A percentile compares a stretch with the other conserved stretches of the same genome.
phyloP scores from a whole-genome alignment of 2,329 filamentous ascomycete genomes.

The Verticillium zaregamsianum region DNA sequence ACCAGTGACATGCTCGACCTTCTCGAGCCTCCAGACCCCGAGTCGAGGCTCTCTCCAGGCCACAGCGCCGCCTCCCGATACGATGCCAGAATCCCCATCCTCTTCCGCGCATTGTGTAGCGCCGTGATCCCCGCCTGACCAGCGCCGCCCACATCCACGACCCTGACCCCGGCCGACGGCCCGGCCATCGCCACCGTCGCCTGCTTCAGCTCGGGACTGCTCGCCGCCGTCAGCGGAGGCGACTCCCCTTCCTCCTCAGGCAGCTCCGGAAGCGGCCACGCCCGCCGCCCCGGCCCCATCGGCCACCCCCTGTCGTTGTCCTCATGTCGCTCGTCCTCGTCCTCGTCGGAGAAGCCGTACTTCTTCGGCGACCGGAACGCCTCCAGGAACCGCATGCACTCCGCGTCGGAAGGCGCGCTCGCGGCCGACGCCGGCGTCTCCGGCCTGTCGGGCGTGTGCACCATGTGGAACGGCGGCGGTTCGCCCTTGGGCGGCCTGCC shows the following conservation, averaged over 20 bases:
- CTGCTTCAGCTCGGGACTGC: conserved; percentile 4
- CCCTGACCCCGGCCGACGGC: conserved; percentile 5
- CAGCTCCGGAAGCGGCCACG: conserved; percentile 2
- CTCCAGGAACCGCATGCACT: conserved; percentile 13
- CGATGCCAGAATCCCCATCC: background rate
- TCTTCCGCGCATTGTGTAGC: background rate
- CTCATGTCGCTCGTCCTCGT: background rate
- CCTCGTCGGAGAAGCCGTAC: background rate
- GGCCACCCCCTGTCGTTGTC: background rate
- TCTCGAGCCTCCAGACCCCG: background rate
- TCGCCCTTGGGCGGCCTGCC: background rate
- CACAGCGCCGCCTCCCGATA: background rate
- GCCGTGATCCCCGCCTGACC: background rate
- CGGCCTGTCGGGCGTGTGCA: conserved; percentile 12
- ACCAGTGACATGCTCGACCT: background rate
- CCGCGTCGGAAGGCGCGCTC: conserved; percentile 11
- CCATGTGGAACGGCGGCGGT: conserved; percentile 6
- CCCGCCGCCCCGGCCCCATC: conserved; percentile 4
- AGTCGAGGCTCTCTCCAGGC: background rate
- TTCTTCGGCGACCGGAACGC: conserved; percentile 2
- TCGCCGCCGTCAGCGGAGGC: background rate
- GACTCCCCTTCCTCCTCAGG: background rate
- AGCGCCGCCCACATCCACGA: conserved; percentile 6
- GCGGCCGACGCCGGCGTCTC: conserved; percentile 9
- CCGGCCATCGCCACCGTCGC: conserved; percentile 10